Conservation (phyloP, 2,329 filamentous ascomycete species). For the Didymella arachidicola region DNA sequence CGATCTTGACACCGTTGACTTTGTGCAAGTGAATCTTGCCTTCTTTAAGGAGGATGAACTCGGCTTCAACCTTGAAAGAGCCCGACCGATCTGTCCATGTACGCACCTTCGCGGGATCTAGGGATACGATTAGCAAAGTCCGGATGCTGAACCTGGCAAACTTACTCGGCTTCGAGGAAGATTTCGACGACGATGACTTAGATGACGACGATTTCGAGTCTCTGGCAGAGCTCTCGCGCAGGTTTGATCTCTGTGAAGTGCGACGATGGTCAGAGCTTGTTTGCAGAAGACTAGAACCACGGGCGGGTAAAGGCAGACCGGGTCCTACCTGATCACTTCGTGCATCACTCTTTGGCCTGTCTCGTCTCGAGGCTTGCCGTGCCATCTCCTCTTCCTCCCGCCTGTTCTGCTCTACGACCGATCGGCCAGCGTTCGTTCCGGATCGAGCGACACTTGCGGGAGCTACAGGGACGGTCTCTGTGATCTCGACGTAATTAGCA, state of each 20-base stretch:
- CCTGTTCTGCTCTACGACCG: slow-evolving; percentile 77
- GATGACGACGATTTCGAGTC: slow-evolving; percentile 56
- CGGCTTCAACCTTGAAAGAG: slow-evolving; percentile 95
- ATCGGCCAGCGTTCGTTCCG: slow-evolving; percentile 67
- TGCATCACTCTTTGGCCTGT: slow-evolving; percentile 62
- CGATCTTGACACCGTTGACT: slow-evolving; percentile 97
- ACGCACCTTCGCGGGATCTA: slow-evolving; percentile 78
- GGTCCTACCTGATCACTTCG: slow-evolving; percentile 76
- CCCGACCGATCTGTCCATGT: slow-evolving; percentile 96
- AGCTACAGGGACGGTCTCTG: slow-evolving; percentile 66
- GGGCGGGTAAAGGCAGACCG: slow-evolving; percentile 76
- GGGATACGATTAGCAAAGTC: slow-evolving; percentile 16
- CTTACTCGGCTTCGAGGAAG: slow-evolving; percentile 76
- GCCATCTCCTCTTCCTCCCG: slow-evolving; percentile 84
- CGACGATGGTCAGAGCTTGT: slow-evolving; percentile 71
- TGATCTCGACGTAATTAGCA: slow-evolving; percentile 93
- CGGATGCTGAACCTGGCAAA: slow-evolving; percentile 33
- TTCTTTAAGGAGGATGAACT: slow-evolving; percentile 93
- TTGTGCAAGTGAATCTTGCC: slow-evolving; percentile 98
- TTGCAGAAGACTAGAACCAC: slow-evolving; percentile 78
- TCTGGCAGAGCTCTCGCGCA: slow-evolving; percentile 71
- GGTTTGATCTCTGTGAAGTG: slow-evolving; percentile 74
- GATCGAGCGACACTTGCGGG: slow-evolving; percentile 59
- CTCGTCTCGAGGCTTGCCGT: slow-evolving; percentile 76
- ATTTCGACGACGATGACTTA: slow-evolving; percentile 47